Evolutionary conservation across 2,329 filamentous ascomycete species (phyloP).

Genomic region (Acrocalymma vagum): DNA sequence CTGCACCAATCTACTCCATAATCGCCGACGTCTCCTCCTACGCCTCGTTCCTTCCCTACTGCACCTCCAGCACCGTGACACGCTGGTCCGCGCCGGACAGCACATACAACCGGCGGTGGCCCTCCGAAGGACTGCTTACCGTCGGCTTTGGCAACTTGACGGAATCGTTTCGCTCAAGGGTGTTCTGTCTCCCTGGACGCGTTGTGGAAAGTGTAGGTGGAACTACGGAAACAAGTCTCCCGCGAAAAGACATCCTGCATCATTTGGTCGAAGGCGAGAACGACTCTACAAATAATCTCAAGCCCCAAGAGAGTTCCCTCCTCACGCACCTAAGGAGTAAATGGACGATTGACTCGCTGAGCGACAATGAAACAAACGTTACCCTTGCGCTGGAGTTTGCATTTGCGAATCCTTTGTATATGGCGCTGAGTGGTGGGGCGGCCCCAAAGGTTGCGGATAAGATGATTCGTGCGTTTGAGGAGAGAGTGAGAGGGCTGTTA

Average conservation of each 20-base stretch:
- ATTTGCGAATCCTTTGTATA: conserved; percentile 90
- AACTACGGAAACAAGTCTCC: conserved; percentile 57
- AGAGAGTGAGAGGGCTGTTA: conserved; percentile 70
- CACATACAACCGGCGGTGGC: conserved; percentile 63
- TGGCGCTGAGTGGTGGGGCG: conserved; percentile 79
- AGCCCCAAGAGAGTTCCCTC: too few relatives aligned
- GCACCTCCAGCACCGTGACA: conserved; percentile 79
- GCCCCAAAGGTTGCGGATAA: conserved; percentile 83
- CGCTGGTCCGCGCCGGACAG: conserved; percentile 69
- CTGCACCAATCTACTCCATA: conserved; percentile 76
- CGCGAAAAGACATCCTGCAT: conserved; percentile 50
- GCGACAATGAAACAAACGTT: conserved; percentile 72
- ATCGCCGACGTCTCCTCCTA: conserved; percentile 89
- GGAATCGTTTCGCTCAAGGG: conserved; percentile 81
- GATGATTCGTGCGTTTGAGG: conserved; percentile 95
- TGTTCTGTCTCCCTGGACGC: conserved; percentile 77
- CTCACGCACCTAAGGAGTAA: conserved; percentile 75
- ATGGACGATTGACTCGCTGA: conserved; percentile 67
- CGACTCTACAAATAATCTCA: conserved; percentile 5
- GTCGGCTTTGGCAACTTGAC: conserved; percentile 86
- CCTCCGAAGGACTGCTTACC: conserved; percentile 78
- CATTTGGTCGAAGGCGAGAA: conserved; percentile 34
- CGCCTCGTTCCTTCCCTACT: conserved; percentile 89
- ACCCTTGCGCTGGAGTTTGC: conserved; percentile 79
- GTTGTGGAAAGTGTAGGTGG: conserved; percentile 83